Base-by-base conservation (phyloP, 192 early-diverging fungal species). In the Jimgerdemannia flammicorona region DNA sequence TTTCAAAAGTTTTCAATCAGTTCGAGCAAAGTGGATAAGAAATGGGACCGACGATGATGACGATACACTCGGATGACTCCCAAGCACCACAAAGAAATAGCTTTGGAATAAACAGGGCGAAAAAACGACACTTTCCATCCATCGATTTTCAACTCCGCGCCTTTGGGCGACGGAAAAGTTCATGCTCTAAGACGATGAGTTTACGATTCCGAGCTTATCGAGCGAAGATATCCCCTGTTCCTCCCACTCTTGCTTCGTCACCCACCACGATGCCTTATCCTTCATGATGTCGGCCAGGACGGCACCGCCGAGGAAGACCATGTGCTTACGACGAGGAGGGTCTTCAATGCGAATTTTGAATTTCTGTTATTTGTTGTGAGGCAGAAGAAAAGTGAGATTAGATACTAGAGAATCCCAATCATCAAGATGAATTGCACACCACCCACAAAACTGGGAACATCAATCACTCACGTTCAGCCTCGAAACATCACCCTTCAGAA, bases 341-440 rank as follows among this genome's bases (percentile, higher is more conserved):
- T 99, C 98, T 80, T 96, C 95, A 75, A 99, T 96, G 70, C 95
- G 89, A 70, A 99, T 91, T 84, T 99, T 98, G 89, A 99, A 95
- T 88, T 94, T 99, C 94, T 96, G 74, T n/a, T 7, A n/a, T 19
- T 19, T 20, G 42, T 42, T 29, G 67, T 2, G 9, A 71, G 42
- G 44, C 44, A 29, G n/a, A 43, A 19, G 20, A 29, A 3, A 3
- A 44, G 40, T 39, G 70, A 19, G 11, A 11, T 43, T 43, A 72
- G 44, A 11, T 72, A 43, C 64, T 20, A n/a, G 18, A 42, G 43
- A 29, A 29, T 29, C 29, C 29, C 29, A 29, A 70, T 80, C 81
- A n/a, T 66, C 19, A 66, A 66, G n/a, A 66, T 66, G n/a, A n/a
- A 66, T n/a, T 29, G 29, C 29, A 29, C 29, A 29, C 29, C 29